phyloP scores from a whole-genome alignment of 2,329 filamentous ascomycete species.

The Penicillium sp. region DNA sequence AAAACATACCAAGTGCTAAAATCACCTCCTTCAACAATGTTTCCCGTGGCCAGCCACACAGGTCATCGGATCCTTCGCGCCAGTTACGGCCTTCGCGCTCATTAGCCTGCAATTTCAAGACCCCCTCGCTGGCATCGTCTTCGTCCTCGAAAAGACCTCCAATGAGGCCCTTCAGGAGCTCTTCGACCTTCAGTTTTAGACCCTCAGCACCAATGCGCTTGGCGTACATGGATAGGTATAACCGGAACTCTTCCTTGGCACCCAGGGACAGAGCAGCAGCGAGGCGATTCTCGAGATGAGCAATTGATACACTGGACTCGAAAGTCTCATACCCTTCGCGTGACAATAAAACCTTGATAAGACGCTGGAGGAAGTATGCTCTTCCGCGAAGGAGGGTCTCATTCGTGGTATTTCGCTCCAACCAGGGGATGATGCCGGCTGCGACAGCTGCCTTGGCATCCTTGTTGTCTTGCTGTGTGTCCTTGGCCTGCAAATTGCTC shows the following conservation, averaged over 20 bases:
- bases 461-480: slow-evolving; percentile 57
- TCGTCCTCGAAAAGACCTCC: slow-evolving; percentile 64
- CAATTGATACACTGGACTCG: slow-evolving; percentile 86
- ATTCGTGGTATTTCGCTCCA: slow-evolving; percentile 92
- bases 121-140: slow-evolving; percentile 51
- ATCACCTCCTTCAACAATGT: slow-evolving; percentile 89
- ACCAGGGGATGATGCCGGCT: slow-evolving; percentile 85
- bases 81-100: slow-evolving; percentile 47
- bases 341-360: slow-evolving; percentile 85
- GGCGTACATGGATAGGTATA: slow-evolving; percentile 97
- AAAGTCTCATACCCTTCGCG: slow-evolving; percentile 90
- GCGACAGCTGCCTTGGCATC: slow-evolving; percentile 64
- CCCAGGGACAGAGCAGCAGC: slow-evolving; percentile 83
- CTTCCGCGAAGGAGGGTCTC: slow-evolving; percentile 89
- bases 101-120: slow-evolving; percentile 28
- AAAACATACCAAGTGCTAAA: slow-evolving; percentile 76
- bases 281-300: slow-evolving; percentile 91
- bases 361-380: slow-evolving; percentile 84
- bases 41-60: slow-evolving; percentile 89
- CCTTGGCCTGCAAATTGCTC: slow-evolving; percentile 72
- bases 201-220: slow-evolving; percentile 93
- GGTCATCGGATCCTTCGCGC: slow-evolving; percentile 58
- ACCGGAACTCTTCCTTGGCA: slow-evolving; percentile 85
- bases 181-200: slow-evolving; percentile 83
- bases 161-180: slow-evolving; percentile 77